These are phyloP conservation scores for Tolypocladium nubicola DNA, from an alignment of 2,329 filamentous ascomycete species.

Conservation along the genomic window DNA sequence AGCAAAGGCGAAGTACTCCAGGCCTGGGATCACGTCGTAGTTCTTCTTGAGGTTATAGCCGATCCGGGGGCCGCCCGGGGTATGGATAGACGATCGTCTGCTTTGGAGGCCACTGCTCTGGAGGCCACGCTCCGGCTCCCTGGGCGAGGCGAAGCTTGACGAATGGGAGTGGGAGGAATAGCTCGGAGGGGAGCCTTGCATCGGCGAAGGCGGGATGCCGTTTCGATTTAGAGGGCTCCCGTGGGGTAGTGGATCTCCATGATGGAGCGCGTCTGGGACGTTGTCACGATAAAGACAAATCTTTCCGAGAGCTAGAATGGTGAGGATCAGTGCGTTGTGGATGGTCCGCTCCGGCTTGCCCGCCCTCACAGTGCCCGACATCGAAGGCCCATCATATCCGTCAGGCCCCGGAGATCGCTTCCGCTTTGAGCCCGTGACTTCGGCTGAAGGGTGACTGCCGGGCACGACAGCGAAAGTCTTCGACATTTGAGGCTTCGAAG, in stretches of 20 bases:
- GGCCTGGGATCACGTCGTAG: slow-evolving; percentile 75
- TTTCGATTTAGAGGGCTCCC: slow-evolving; percentile 33
- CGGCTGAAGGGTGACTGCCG: slow-evolving; percentile 13
- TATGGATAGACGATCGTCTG: slow-evolving; percentile 43
- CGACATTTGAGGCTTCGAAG: slow-evolving; percentile 15
- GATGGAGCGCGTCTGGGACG: slow-evolving; percentile 46
- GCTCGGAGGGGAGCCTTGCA: slow-evolving; percentile 43
- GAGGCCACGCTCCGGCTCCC: slow-evolving; percentile 34
- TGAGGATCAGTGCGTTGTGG: slow-evolving; percentile 69
- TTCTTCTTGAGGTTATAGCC: slow-evolving; percentile 40
- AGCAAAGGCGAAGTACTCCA: slow-evolving; percentile 82
- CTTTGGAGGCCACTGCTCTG: slow-evolving; percentile 33
- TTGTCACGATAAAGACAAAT: slow-evolving; percentile 52
- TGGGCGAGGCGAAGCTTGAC: slow-evolving; percentile 40
- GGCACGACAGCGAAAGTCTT: slow-evolving; percentile 22
- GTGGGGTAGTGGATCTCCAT: slow-evolving; percentile 18
- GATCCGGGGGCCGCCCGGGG: slow-evolving; percentile 13
- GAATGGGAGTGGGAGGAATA: slow-evolving; percentile 35
- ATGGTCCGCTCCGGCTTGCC: slow-evolving; percentile 55
- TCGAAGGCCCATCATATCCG: slow-evolving; percentile 18
- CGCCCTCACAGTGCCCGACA: slow-evolving; percentile 23
- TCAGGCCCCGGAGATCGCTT: slow-evolving; percentile 41
- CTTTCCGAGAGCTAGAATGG: slow-evolving; percentile 78
- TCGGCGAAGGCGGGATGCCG: slow-evolving; percentile 39
- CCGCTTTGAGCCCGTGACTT: slow-evolving; percentile 34